These are phyloP conservation scores for Syncephalastrum monosporum DNA, from an alignment of 371 early-diverging fungal genomes.

Conservation along the genomic window DNA sequence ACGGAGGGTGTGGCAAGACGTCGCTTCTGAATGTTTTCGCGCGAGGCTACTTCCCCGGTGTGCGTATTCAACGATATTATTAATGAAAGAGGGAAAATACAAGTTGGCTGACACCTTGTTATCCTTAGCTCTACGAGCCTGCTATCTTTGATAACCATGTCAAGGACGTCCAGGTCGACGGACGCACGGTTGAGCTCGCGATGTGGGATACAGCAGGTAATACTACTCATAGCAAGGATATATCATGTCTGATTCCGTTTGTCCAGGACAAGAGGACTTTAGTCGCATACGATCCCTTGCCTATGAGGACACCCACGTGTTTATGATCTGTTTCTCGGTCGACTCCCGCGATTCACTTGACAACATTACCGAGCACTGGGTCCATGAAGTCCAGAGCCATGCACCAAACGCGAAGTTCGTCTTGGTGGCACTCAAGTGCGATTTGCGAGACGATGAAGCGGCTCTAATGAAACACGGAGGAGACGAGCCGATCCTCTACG, in stretches of 20 bases:
- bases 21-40: conserved; percentile 63
- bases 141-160: conserved; percentile 89
- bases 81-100: background rate
- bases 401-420: conserved; percentile 48
- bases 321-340: conserved; percentile 59
- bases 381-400: conserved; percentile 44
- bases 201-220: conserved; percentile 95
- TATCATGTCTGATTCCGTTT: background rate
- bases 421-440: conserved; percentile 56
- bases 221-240: background rate
- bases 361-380: conserved; percentile 55
- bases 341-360: conserved; percentile 56
- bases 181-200: conserved; percentile 74
- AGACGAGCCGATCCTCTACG: conserved; percentile 36
- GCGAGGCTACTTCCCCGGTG: conserved; percentile 60
- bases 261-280: conserved; percentile 65
- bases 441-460: conserved; percentile 44
- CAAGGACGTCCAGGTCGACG: conserved; percentile 75
- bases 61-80: conserved; percentile 1
- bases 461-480: conserved; percentile 7
- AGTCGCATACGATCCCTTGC: conserved; percentile 54
- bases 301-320: conserved; percentile 53
- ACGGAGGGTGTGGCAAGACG: conserved; percentile 67
- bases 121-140: conserved; percentile 51
- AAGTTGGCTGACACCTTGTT: conserved; percentile 1